A percentile compares a stretch with the other conserved stretches of the same genome.
These are phyloP conservation scores for Knufia petricola DNA, from an alignment of 2,329 filamentous ascomycete species.

Conservation along the genomic window DNA sequence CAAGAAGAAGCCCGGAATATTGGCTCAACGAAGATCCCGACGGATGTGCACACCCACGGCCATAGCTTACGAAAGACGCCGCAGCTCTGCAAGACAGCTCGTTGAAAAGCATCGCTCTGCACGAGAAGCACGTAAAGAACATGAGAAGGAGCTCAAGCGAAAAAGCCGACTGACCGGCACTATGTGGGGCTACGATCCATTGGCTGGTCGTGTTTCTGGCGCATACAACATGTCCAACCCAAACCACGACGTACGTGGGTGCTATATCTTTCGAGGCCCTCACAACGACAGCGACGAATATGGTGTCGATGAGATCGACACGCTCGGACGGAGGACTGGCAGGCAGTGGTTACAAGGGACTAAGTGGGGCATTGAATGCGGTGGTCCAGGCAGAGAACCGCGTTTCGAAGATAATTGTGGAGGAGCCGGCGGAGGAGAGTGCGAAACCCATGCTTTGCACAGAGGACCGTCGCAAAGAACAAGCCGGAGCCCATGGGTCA, in stretches of 20 bases:
- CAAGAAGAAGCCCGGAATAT: not conserved
- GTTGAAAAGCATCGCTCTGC: slow-evolving; percentile 34
- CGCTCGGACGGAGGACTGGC: slow-evolving; percentile 5
- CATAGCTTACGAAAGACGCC: slow-evolving; percentile 27
- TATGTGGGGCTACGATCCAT: slow-evolving; percentile 18
- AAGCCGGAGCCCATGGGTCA: too few relatives aligned
- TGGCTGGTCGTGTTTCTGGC: slow-evolving; percentile 10
- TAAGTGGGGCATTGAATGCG: slow-evolving; percentile 9
- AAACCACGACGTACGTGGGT: not conserved
- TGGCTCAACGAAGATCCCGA: not conserved
- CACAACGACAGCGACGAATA: slow-evolving; percentile 2
- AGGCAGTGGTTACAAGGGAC: slow-evolving; percentile 3
- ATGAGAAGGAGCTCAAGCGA: slow-evolving; percentile 6
- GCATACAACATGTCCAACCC: not conserved
- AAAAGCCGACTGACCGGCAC: slow-evolving; percentile 8
- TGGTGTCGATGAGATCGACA: slow-evolving; percentile 5
- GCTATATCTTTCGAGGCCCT: slow-evolving; percentile 1
- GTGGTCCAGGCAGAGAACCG: slow-evolving; percentile 1
- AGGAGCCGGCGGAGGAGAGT: not conserved
- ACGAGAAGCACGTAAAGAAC: not conserved
- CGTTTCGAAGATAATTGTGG: not conserved
- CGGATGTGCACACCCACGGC: not conserved
- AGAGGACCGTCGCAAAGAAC: not conserved
- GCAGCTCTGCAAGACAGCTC: slow-evolving; percentile 39
- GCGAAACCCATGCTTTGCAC: not conserved